These are phyloP conservation scores for Phytophthora sp. DNA, from an alignment of 352 stramenopile genomes.

Conservation along the genomic window DNA sequence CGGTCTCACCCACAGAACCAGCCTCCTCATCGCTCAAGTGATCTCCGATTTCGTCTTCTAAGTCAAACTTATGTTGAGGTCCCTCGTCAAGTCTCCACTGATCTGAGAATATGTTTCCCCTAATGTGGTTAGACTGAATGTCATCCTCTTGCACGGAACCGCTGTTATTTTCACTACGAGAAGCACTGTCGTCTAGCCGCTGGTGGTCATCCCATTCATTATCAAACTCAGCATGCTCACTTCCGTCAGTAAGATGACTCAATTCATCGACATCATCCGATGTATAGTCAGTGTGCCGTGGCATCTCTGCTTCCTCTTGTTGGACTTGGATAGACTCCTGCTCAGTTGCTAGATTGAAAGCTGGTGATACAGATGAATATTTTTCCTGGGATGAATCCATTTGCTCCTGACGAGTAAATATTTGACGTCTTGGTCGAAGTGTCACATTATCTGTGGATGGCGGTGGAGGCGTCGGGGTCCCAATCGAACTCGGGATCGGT, in stretches of 20 bases:
- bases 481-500: conserved; percentile 36
- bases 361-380: background rate
- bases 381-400: conserved; percentile 2
- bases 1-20: background rate
- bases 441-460: conserved; percentile 47
- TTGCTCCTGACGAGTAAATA: conserved; percentile 11
- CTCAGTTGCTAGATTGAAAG: background rate
- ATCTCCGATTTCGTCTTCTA: conserved; percentile 18
- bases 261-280: conserved; percentile 17
- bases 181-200: conserved; percentile 2
- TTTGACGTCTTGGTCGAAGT: conserved; percentile 24
- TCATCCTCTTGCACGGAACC: background rate
- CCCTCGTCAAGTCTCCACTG: conserved; percentile 23
- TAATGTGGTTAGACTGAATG: conserved; percentile 3
- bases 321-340: background rate
- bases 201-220: background rate
- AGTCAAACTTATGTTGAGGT: conserved; percentile 9
- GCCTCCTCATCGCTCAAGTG: conserved; percentile 4
- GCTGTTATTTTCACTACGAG: background rate
- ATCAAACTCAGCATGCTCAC: conserved; percentile 9
- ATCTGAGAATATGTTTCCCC: background rate
- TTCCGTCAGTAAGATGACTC: conserved; percentile 10
- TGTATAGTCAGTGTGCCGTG: background rate
- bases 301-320: background rate
- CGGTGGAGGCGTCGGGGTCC: conserved; percentile 17